Base-by-base conservation (phyloP, 2,329 filamentous ascomycete species). In the Xylaria arbuscula region DNA sequence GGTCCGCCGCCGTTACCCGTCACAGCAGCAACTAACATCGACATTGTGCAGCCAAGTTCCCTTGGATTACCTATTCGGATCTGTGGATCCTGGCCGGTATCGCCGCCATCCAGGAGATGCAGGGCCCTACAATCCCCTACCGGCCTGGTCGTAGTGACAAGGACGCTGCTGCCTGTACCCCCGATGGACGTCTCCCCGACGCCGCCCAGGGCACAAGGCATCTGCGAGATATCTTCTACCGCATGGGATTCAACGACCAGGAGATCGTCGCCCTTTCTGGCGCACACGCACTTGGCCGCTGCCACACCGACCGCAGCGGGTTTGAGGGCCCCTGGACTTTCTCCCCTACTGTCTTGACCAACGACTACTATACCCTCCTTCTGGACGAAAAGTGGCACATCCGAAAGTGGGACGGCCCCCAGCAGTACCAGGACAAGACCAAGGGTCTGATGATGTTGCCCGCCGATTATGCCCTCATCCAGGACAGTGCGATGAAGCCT, bases 381-480 rank as follows among this genome's bases (percentile, higher is more conserved):
- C 78, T 97, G 40, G 88, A 94, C 70, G 93, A 97, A 89, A 97
- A 97, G 87, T 98, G 95, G 96, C 85, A 89, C 78, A 93, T 88
- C 86, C 91, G 89, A 83, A 95, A 94, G 87, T 97, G 93, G 95
- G 89, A 94, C 76, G 95, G 96, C 34, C 94, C 94, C 73, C 90
- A 90, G 83, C 94, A 89, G 81, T 84, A 84, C 80, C 90, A 97
- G 83, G 94, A 98, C 83, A 92, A 92, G 84, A 88, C 86, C 78
- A 94, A 97, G 88, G 87, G 87, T 50, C 84, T 98, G 76, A 98
- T 99, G 96, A 98, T 99, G 95, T 85, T 99, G 81, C 96, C 96
- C 62, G 92, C 93, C 72, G 95, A 99, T 78, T 90, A 97, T 83
- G 92, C 91, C 65, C 86, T 98, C 65, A 83, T 97, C 78, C 88